These are phyloP conservation scores for Verticillium klebahnii DNA, from an alignment of 2,329 filamentous ascomycete genomes.

Conservation along the genomic window DNA sequence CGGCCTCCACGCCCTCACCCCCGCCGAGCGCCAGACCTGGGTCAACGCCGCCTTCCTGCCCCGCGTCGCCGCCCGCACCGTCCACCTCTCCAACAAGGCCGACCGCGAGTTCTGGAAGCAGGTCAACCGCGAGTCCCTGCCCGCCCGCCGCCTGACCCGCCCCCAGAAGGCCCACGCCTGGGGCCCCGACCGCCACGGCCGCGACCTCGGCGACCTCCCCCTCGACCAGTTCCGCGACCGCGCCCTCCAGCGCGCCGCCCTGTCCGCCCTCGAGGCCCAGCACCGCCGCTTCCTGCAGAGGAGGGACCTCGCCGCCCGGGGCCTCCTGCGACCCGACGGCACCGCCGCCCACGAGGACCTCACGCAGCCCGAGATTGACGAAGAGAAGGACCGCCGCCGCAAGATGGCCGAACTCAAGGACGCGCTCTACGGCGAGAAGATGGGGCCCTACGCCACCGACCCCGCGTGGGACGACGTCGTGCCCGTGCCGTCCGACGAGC, in stretches of 20 bases:
- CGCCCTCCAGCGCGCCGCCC: constrained; percentile 32
- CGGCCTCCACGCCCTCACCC: constrained; percentile 38
- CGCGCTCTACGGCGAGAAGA: constrained; percentile 48
- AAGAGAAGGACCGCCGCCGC: constrained; percentile 41
- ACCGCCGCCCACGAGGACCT: constrained; percentile 17
- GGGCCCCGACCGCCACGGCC: constrained; percentile 47
- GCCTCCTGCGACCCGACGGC: constrained; percentile 4
- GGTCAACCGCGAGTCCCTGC: constrained; percentile 46
- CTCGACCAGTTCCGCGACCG: constrained; percentile 40
- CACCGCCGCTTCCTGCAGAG: constrained; percentile 39
- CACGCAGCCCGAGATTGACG: constrained; percentile 34
- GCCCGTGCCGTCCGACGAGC: constrained; percentile 80
- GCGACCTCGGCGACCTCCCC: constrained; percentile 43
- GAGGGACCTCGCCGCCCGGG: constrained; percentile 24
- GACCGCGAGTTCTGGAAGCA: constrained; percentile 56
- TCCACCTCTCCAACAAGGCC: constrained; percentile 38
- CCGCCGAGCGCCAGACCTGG: constrained; percentile 45
- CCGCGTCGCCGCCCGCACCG: constrained; percentile 29
- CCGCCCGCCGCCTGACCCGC: constrained; percentile 37
- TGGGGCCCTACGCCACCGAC: constrained; percentile 56
- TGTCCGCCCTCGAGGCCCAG: constrained; percentile 37
- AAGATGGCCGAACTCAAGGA: constrained; percentile 47
- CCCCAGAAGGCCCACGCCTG: constrained; percentile 30
- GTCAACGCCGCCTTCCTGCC: constrained; percentile 40
- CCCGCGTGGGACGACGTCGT: constrained; percentile 79